Evolutionary conservation across 176 grass and related monocot species (phyloP).

Genomic region (Eleusine coracana): DNA sequence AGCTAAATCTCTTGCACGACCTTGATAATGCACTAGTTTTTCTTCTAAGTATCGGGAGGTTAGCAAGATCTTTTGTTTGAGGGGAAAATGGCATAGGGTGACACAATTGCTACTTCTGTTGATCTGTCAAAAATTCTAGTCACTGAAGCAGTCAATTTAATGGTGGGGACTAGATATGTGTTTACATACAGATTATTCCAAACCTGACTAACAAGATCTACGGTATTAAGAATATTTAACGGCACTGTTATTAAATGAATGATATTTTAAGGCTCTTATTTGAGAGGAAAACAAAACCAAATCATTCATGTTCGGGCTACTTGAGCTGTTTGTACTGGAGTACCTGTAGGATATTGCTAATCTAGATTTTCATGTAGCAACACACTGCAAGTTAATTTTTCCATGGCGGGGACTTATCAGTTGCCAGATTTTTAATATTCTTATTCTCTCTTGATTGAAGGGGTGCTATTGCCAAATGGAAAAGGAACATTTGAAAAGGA

Average conservation of each 20-base stretch:
- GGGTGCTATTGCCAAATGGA: not conserved
- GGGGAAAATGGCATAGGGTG: not conserved
- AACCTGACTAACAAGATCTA: not conserved
- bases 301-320: not conserved
- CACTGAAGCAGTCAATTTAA: not conserved
- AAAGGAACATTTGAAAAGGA: not conserved
- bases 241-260: not conserved
- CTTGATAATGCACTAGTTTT: not conserved
- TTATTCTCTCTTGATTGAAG: constrained; percentile 32
- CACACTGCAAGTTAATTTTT: not conserved
- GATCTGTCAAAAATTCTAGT: not conserved
- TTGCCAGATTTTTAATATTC: constrained; percentile 3
- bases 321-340: not conserved
- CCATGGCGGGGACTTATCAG: not conserved
- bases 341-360: constrained; percentile 1
- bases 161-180: not conserved
- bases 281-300: not conserved
- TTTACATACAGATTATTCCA: not conserved
- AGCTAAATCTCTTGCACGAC: no score
- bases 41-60: not conserved
- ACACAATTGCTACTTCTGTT: not conserved
- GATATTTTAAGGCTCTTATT: not conserved
- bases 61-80: not conserved
- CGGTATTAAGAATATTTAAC: constrained; percentile 2
- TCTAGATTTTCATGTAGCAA: not conserved